Conservation (phyloP, 805 yeast genomes). For the Nakazawaea ishiwadae region DNA sequence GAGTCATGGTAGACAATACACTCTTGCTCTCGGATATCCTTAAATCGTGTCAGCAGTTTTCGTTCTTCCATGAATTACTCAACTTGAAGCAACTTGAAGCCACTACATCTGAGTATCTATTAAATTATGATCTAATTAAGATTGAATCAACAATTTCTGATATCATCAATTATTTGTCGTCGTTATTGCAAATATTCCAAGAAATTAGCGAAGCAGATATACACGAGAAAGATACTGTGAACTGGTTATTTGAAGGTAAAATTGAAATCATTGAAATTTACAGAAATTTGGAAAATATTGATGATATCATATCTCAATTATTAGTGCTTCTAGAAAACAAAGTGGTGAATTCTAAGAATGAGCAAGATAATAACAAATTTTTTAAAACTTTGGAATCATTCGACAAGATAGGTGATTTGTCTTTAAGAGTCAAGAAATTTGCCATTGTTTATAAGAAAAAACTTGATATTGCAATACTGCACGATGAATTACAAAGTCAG, state of each 20-base stretch:
- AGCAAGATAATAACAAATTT: slow-evolving; percentile 8
- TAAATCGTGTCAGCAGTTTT: slow-evolving; percentile 11
- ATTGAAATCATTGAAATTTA: slow-evolving; percentile 26
- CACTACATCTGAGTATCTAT: slow-evolving; percentile 9
- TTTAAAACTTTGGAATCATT: slow-evolving; percentile 23
- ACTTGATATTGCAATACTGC: slow-evolving; percentile 37
- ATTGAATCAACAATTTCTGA: slow-evolving; percentile 24
- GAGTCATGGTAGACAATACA: slow-evolving; percentile 13
- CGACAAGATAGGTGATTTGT: slow-evolving; percentile 28
- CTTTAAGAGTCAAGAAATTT: slow-evolving; percentile 22
- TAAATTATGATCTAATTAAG: slow-evolving; percentile 14
- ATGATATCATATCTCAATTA: slow-evolving; percentile 28
- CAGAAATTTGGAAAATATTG: slow-evolving; percentile 28
- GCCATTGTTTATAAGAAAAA: slow-evolving; percentile 25
- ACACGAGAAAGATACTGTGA: slow-evolving; percentile 9
- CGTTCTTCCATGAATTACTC: slow-evolving; percentile 16
- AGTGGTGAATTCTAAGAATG: slow-evolving; percentile 14
- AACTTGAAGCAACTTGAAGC: slow-evolving; percentile 18
- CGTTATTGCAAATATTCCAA: slow-evolving; percentile 18
- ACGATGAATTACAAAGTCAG: slow-evolving; percentile 34
- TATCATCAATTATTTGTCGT: slow-evolving; percentile 21
- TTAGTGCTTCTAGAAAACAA: slow-evolving; percentile 30
- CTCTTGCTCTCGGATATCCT: slow-evolving; percentile 14
- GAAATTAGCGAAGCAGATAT: slow-evolving; percentile 11
- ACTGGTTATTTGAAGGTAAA: slow-evolving; percentile 31